A percentile compares a stretch with the other conserved stretches of the same genome.
These are phyloP conservation scores for Diplodia corticola DNA, from an alignment of 2,329 filamentous ascomycete genomes.

Conservation along the genomic window DNA sequence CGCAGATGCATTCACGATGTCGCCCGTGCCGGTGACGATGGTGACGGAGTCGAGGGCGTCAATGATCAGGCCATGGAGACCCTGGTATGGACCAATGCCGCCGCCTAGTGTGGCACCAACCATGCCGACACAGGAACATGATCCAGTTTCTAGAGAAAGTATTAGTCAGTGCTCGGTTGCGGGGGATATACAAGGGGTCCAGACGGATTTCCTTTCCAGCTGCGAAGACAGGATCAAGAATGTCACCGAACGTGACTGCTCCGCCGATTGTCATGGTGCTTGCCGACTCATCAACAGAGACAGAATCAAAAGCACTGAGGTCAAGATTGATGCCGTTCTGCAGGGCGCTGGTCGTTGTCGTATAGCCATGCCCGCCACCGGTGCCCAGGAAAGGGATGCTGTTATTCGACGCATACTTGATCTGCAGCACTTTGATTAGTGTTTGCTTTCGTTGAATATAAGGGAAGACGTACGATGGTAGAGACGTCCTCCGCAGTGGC, in stretches of 20 bases:
- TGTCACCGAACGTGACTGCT: slow-evolving; percentile 31
- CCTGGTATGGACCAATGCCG: slow-evolving; percentile 57
- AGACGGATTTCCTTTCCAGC: slow-evolving; percentile 37
- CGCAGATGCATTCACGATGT: slow-evolving; percentile 33
- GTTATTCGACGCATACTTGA: not conserved
- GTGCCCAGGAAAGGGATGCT: slow-evolving; percentile 39
- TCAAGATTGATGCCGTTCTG: slow-evolving; percentile 37
- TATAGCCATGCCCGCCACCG: slow-evolving; percentile 38
- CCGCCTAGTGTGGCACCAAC: slow-evolving; percentile 59
- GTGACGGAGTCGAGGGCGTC: slow-evolving; percentile 31
- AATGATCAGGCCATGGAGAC: slow-evolving; percentile 42
- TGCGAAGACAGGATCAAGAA: slow-evolving; percentile 30
- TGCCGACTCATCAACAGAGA: slow-evolving; percentile 28
- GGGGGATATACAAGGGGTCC: not conserved
- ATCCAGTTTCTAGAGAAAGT: not conserved
- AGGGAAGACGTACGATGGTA: not conserved
- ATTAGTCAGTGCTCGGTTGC: not conserved
- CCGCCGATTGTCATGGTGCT: slow-evolving; percentile 33
- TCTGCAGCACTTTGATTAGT: not conserved
- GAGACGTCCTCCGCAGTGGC: not conserved
- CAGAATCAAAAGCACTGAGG: slow-evolving; percentile 33
- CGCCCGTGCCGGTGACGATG: slow-evolving; percentile 36
- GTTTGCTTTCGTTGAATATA: not conserved
- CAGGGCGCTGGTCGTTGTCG: slow-evolving; percentile 29
- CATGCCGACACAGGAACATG: slow-evolving; percentile 45